Percentiles rank a stretch among this genome's conserved stretches.
Conservation (phyloP, 345 rosid species). For the Citrus inodora region DNA sequence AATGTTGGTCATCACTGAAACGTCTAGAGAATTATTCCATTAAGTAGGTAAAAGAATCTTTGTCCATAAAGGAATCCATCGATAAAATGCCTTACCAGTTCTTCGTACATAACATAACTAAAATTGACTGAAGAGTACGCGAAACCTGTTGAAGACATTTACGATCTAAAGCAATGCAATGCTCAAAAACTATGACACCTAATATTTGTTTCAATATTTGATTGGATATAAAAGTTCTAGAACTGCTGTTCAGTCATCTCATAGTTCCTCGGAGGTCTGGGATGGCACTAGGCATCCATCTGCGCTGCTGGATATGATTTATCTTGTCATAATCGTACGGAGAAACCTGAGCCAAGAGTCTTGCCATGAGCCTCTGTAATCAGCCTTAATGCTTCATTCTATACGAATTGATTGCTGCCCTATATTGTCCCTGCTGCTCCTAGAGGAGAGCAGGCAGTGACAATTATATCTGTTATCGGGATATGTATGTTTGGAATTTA, state of each 20-base stretch:
- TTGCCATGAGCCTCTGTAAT: conserved; percentile 16
- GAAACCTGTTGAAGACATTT: neutral
- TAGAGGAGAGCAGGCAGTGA: conserved; percentile 8
- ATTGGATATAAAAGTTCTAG: too few species aligned
- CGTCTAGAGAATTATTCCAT: neutral
- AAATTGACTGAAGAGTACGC: too few species aligned
- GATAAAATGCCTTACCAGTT: too few species aligned
- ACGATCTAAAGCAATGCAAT: neutral
- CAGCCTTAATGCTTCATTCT: conserved; percentile 3
- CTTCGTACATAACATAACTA: too few species aligned
- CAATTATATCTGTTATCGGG: too few species aligned
- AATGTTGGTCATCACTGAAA: neutral
- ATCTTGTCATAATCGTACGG: conserved; percentile 9
- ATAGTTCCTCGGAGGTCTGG: conserved; percentile 4
- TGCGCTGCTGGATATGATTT: neutral
- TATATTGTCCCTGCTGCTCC: conserved; percentile 6
- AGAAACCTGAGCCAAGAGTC: conserved; percentile 21
- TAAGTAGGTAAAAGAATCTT: neutral
- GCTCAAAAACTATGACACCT: neutral
- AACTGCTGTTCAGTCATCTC: too few species aligned
- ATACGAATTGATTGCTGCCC: conserved; percentile 21
- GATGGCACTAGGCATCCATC: conserved; percentile 2
- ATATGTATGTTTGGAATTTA: too few species aligned
- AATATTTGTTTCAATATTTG: neutral
- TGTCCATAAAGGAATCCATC: too few species aligned